phyloP scores from a whole-genome alignment of 495 filamentous ascomycete genomes.

The Aspergillus heteromorphus region DNA sequence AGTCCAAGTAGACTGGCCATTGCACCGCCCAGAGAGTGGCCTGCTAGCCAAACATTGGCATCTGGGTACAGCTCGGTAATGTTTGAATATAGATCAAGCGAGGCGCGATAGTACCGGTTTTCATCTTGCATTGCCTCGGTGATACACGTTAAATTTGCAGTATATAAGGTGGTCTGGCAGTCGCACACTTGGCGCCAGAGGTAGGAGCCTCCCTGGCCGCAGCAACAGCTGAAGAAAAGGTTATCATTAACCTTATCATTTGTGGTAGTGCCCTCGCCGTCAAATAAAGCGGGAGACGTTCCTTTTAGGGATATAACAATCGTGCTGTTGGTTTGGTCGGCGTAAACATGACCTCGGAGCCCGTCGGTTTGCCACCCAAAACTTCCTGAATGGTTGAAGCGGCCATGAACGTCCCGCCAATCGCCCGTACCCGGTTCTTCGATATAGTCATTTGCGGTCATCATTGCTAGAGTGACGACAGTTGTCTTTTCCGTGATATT shows the following conservation, averaged over 20 bases:
- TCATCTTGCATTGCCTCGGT: constrained; percentile 66
- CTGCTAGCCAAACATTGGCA: constrained; percentile 79
- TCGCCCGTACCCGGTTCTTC: constrained; percentile 61
- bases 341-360: constrained; percentile 86
- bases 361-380: constrained; percentile 94
- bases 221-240: constrained; percentile 95
- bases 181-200: constrained; percentile 89
- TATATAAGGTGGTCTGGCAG: constrained; percentile 76
- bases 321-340: constrained; percentile 77
- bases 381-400: constrained; percentile 72
- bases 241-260: constrained; percentile 99
- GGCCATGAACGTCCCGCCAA: constrained; percentile 76
- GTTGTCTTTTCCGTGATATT: constrained; percentile 84
- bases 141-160: constrained; percentile 88
- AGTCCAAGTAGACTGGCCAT: constrained; percentile 80
- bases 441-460: constrained; percentile 87
- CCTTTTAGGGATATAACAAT: constrained; percentile 91
- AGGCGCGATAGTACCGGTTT: constrained; percentile 84
- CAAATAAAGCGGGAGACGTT: constrained; percentile 84
- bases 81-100: constrained; percentile 82
- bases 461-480: constrained; percentile 74
- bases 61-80: constrained; percentile 84
- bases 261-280: constrained; percentile 89
- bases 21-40: constrained; percentile 87
- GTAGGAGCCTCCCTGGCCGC: constrained; percentile 82